These are phyloP conservation scores for Colletotrichum noveboracense DNA, from an alignment of 2,329 filamentous ascomycete species.

Conservation along the genomic window DNA sequence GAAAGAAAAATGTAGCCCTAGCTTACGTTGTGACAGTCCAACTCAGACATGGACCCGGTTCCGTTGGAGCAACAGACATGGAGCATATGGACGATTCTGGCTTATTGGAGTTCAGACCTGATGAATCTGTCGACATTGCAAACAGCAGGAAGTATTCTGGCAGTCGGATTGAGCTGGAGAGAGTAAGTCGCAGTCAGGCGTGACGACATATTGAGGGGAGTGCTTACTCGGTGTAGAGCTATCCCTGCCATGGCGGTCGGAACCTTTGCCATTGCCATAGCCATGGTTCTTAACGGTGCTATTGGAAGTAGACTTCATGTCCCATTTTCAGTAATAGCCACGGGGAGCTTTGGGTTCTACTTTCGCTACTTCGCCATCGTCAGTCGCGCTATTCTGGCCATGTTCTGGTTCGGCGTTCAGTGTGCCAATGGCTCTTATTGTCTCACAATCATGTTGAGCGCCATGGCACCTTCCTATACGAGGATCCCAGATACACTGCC, in stretches of 20 bases:
- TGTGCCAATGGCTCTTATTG: conserved; percentile 4
- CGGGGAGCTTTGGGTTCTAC: conserved; percentile 42
- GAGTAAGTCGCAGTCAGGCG: neutral
- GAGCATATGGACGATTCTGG: conserved; percentile 38
- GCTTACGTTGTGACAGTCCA: neutral
- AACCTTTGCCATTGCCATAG: conserved; percentile 51
- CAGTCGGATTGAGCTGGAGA: conserved; percentile 38
- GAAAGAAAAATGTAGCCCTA: neutral
- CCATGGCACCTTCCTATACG: conserved; percentile 61
- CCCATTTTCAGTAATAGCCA: conserved; percentile 40
- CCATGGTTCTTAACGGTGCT: conserved; percentile 42
- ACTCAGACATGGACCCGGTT: conserved; percentile 18
- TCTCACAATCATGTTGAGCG: conserved; percentile 40
- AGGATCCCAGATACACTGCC: conserved; percentile 58
- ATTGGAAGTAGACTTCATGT: conserved; percentile 40
- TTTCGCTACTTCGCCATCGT: conserved; percentile 37
- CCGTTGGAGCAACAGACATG: conserved; percentile 32
- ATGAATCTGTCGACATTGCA: conserved; percentile 39
- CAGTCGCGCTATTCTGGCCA: conserved; percentile 47
- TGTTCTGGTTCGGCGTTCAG: conserved; percentile 69
- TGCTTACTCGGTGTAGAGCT: neutral
- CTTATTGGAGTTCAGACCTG: conserved; percentile 41
- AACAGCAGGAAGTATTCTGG: conserved; percentile 37
- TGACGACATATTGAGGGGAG: neutral
- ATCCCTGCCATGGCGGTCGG: conserved; percentile 33